Conservation (phyloP, 1,284 basidiomycete species). For the Fomitiporia mediterranea region DNA sequence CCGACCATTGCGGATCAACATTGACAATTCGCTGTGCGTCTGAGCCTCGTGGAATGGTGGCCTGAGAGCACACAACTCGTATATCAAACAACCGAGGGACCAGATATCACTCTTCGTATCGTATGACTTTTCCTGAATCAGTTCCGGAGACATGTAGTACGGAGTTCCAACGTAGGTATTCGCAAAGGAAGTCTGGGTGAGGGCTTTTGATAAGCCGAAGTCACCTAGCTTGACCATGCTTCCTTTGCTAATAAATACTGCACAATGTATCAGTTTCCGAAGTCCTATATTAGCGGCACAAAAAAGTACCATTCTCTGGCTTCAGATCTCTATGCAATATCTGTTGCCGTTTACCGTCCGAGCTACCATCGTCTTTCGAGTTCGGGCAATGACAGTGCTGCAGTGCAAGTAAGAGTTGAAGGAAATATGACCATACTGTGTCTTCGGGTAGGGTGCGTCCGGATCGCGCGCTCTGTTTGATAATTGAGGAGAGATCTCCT, state of each 20-base stretch:
- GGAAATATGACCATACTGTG: conserved; percentile 91
- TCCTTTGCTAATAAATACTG: conserved; percentile 80
- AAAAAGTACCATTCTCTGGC: conserved; percentile 81
- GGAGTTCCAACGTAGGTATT: conserved; percentile 99
- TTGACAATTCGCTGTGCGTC: conserved; percentile 80
- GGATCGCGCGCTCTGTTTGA: conserved; percentile 71
- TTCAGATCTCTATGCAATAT: conserved; percentile 95
- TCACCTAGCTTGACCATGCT: conserved; percentile 90
- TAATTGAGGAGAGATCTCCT: conserved; percentile 85
- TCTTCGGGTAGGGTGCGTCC: conserved; percentile 81
- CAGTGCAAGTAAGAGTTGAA: conserved; percentile 88
- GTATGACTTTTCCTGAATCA: conserved; percentile 94
- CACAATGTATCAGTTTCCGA: conserved; percentile 4
- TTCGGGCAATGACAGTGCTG: conserved; percentile 86
- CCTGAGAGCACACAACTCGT: conserved; percentile 89
- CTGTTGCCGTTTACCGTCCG: conserved; percentile 53
- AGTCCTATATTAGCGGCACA: neutral
- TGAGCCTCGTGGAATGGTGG: conserved; percentile 90
- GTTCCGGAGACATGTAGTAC: conserved; percentile 98
- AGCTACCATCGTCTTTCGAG: conserved; percentile 38
- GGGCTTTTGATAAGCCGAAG: conserved; percentile 92
- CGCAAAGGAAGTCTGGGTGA: conserved; percentile 83
- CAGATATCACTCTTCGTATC: conserved; percentile 98
- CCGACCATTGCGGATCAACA: conserved; percentile 78
- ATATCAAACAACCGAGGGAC: conserved; percentile 95